phyloP scores from a whole-genome alignment of 1,139 yeast genomes.

The Geotrichum europaeum region DNA sequence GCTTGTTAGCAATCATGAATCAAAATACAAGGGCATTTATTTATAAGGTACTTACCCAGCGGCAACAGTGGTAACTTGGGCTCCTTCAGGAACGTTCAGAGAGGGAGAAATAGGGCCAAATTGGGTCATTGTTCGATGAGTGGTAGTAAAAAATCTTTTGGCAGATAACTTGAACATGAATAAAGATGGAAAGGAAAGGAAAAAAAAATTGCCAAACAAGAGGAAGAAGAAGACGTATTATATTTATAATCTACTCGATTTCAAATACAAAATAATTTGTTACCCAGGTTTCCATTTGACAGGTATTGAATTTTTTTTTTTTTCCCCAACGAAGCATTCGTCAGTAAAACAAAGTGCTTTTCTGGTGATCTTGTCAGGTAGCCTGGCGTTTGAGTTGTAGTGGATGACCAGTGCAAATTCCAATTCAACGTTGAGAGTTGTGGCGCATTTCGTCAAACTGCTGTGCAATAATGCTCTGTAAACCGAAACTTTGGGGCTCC shows the following conservation, averaged over 20 bases:
- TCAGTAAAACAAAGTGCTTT: no score
- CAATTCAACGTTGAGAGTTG: neutral
- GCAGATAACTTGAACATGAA: neutral
- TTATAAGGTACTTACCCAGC: conserved; percentile 30
- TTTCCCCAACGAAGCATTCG: neutral
- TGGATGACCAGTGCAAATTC: neutral
- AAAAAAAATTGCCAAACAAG: neutral
- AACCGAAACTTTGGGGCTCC: neutral
- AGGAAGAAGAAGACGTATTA: neutral
- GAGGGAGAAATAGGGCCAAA: conserved; percentile 28
- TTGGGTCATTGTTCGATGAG: neutral
- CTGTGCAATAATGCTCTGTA: neutral
- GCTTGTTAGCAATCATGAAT: neutral
- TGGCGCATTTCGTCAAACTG: neutral
- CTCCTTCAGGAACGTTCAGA: conserved; percentile 28
- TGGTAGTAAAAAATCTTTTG: neutral
- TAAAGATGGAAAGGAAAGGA: neutral
- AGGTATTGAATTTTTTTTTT: neutral
- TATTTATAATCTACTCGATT: neutral
- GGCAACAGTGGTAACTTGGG: conserved; percentile 38
- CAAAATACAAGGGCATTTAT: neutral
- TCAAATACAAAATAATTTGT: neutral
- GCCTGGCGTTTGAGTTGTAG: neutral
- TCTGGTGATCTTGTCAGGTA: no score
- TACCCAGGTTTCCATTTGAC: neutral